Conservation (phyloP, 1,139 yeast genomes). For the Ogataea hybrid region DNA sequence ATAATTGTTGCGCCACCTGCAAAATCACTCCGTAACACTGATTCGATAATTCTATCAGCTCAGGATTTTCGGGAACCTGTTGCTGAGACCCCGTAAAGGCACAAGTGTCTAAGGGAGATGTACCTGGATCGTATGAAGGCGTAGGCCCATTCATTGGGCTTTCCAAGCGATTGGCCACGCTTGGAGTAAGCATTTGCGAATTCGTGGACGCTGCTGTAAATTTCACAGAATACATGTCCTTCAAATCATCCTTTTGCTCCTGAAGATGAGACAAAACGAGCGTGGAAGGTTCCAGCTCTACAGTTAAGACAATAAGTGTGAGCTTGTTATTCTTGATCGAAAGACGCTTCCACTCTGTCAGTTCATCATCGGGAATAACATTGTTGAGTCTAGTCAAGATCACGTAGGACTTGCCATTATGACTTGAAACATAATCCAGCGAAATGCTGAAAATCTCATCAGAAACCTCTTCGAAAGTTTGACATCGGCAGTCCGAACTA, state of each 20-base stretch:
- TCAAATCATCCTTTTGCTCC: conserved; percentile 16
- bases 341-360: conserved; percentile 72
- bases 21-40: conserved; percentile 66
- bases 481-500: conserved; percentile 29
- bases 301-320: conserved; percentile 71
- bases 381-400: conserved; percentile 69
- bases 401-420: conserved; percentile 57
- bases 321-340: conserved; percentile 60
- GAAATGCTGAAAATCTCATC: conserved; percentile 60
- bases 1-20: conserved; percentile 57
- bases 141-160: conserved; percentile 23
- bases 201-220: conserved; percentile 28
- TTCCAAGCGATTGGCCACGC: conserved; percentile 14
- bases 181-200: conserved; percentile 27
- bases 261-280: conserved; percentile 40
- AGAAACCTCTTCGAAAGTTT: conserved; percentile 49
- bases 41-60: conserved; percentile 47
- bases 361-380: conserved; percentile 74
- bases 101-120: conserved; percentile 33
- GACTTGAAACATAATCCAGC: conserved; percentile 35
- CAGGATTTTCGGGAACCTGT: conserved; percentile 34
- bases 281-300: conserved; percentile 64
- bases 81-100: conserved; percentile 6
- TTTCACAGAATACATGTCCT: conserved; percentile 21
- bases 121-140: conserved; percentile 27